phyloP scores from a whole-genome alignment of 2,329 filamentous ascomycete species.

The Fusarium sororula region DNA sequence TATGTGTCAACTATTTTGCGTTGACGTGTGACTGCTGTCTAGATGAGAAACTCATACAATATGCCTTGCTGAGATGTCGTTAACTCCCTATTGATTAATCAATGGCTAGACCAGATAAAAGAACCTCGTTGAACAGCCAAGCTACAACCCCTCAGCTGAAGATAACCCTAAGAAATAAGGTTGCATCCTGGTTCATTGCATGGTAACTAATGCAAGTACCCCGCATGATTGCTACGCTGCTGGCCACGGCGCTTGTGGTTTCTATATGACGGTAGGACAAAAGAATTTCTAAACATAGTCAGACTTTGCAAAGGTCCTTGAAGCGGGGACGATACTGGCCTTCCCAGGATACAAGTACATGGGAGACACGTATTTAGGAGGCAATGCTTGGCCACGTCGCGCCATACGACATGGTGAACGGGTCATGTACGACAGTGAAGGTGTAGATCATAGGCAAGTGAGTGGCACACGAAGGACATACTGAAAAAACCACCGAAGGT shows the following conservation, averaged over 20 bases:
- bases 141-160: too few relatives aligned
- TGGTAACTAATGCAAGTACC: neutral
- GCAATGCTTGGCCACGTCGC: too few relatives aligned
- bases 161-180: neutral
- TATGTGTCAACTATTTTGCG: neutral
- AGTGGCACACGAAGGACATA: neutral
- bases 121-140: accelerated
- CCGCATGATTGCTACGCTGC: neutral
- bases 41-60: too few relatives aligned
- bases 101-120: neutral
- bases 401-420: neutral
- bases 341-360: neutral
- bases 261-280: neutral
- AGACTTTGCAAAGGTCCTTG: neutral
- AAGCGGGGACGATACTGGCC: neutral
- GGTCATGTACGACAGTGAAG: neutral
- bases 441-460: neutral
- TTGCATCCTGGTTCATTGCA: neutral
- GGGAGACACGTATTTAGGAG: neutral
- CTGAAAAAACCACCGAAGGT: neutral
- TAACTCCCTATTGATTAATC: neutral
- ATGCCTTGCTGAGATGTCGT: neutral
- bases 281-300: neutral
- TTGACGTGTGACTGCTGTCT: accelerated
- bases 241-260: neutral